Percentiles rank a stretch among this genome's conserved stretches.
Evolutionary conservation across 805 yeast genomes (phyloP).

Genomic region (Myxozyma neglecta): DNA sequence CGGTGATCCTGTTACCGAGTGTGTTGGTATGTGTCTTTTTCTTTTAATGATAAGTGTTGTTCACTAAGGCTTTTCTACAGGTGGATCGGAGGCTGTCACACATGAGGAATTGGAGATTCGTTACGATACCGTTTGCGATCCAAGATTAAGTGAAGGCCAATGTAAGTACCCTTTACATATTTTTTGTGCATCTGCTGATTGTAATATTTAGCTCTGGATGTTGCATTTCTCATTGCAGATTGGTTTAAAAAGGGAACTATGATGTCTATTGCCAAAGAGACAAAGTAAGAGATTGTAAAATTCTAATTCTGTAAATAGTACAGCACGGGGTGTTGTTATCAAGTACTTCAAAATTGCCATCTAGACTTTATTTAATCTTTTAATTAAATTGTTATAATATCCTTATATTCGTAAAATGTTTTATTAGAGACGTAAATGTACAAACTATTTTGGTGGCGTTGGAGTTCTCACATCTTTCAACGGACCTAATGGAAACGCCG

Average conservation of each 20-base stretch:
- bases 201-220: slow-evolving; percentile 40
- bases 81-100: slow-evolving; percentile 42
- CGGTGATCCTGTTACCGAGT: slow-evolving; percentile 48
- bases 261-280: slow-evolving; percentile 23
- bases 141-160: slow-evolving; percentile 44
- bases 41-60: background rate
- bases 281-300: background rate
- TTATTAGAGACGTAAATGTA: background rate
- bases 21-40: slow-evolving; percentile 39
- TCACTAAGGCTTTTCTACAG: background rate
- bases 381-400: background rate
- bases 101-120: slow-evolving; percentile 44
- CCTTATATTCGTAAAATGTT: background rate
- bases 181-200: background rate
- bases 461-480: background rate
- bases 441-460: background rate
- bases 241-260: slow-evolving; percentile 33
- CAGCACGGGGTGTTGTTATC: background rate
- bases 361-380: background rate
- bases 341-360: background rate
- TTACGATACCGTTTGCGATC: slow-evolving; percentile 48
- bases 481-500: slow-evolving; percentile 26
- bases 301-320: background rate
- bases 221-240: slow-evolving; percentile 47
- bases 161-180: slow-evolving; percentile 23